Conservation (phyloP, 2,329 filamentous ascomycete genomes). For the Leptographium flavum region DNA sequence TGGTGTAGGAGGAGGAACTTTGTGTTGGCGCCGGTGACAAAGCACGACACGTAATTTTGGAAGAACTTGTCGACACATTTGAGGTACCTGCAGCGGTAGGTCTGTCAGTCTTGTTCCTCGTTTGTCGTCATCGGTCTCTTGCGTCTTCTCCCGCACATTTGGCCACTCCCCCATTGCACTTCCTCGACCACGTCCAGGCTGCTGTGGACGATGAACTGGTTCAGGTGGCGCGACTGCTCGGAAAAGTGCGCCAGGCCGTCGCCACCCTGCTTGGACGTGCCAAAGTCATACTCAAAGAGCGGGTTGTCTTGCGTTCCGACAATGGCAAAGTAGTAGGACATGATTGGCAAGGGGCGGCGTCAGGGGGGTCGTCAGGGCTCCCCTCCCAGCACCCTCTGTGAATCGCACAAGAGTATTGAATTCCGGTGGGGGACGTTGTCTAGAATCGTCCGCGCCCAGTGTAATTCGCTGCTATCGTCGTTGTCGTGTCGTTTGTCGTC, state of each 20-base stretch:
- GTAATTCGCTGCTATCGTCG: no score
- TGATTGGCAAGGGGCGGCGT: slow-evolving; percentile 22
- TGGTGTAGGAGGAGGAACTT: slow-evolving; percentile 93
- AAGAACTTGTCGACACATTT: slow-evolving; percentile 96
- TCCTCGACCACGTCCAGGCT: slow-evolving; percentile 92
- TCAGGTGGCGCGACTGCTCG: slow-evolving; percentile 81
- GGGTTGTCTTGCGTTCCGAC: slow-evolving; percentile 92
- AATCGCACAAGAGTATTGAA: no score
- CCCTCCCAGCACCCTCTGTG: no score
- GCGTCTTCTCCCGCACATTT: slow-evolving; percentile 47
- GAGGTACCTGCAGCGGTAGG: slow-evolving; percentile 83
- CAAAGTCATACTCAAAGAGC: slow-evolving; percentile 93
- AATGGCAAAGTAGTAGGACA: slow-evolving; percentile 99
- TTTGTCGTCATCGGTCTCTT: not conserved
- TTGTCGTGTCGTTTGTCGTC: not conserved
- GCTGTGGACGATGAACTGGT: slow-evolving; percentile 94
- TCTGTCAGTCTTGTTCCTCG: no score
- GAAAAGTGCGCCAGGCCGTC: slow-evolving; percentile 83
- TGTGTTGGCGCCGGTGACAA: slow-evolving; percentile 81
- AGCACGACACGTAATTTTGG: slow-evolving; percentile 88
- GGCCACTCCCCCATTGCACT: slow-evolving; percentile 78
- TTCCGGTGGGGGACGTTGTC: not conserved
- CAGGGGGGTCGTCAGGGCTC: not conserved
- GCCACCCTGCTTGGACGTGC: slow-evolving; percentile 88
- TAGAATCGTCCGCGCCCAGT: no score